These are phyloP conservation scores for Panaeolus cyanescens DNA, from an alignment of 768 basidiomycete genomes.

Conservation along the genomic window DNA sequence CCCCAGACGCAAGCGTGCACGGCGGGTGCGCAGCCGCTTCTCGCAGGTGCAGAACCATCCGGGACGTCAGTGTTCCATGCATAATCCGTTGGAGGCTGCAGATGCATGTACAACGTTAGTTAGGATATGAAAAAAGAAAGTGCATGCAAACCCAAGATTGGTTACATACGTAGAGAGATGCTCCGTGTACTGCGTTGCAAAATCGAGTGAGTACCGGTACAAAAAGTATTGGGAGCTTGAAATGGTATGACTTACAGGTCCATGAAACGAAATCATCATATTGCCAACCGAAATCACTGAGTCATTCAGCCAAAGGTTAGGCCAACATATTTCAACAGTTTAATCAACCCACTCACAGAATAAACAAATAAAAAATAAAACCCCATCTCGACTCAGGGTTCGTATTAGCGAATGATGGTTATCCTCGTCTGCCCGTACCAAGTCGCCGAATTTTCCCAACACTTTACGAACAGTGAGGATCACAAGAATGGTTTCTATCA, in stretches of 20 bases:
- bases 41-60: neutral
- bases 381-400: neutral
- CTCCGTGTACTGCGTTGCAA: neutral
- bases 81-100: neutral
- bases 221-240: too few relatives aligned
- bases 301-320: too few relatives aligned
- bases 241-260: neutral
- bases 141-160: neutral
- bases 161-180: neutral
- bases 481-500: neutral
- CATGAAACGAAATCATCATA: neutral
- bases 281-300: neutral
- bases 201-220: too few relatives aligned
- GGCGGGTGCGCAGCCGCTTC: neutral
- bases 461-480: neutral
- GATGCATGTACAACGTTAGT: too few relatives aligned
- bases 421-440: neutral
- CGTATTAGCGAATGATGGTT: neutral
- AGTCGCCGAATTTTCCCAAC: neutral
- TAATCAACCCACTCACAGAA: neutral
- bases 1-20: neutral
- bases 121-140: too few relatives aligned
- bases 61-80: neutral
- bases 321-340: too few relatives aligned
- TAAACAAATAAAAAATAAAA: conserved; percentile 1